These are phyloP conservation scores for Beta vulgaris DNA, from an alignment of 148 eudicot species.

Conservation along the genomic window DNA sequence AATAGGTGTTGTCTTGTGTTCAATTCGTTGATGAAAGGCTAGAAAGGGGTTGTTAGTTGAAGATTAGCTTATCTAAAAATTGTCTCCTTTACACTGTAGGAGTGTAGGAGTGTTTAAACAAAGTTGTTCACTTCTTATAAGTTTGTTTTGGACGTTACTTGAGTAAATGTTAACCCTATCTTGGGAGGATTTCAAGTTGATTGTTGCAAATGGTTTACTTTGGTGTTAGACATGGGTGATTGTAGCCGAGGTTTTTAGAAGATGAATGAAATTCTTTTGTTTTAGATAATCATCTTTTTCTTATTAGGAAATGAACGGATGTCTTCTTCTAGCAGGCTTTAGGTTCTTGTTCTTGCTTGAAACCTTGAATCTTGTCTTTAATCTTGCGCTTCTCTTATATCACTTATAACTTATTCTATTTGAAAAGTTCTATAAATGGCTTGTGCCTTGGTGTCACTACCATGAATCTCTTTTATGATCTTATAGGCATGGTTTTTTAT, in stretches of 20 bases:
- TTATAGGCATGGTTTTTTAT: not conserved
- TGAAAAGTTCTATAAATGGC: not conserved
- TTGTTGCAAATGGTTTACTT: not conserved
- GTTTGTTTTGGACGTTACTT: not conserved
- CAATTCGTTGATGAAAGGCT: not conserved
- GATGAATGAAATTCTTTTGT: not conserved
- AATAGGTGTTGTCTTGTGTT: not conserved
- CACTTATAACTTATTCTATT: no score
- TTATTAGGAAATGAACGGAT: no score
- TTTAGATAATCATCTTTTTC: no score
- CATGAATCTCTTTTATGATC: not conserved
- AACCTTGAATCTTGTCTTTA: not conserved
- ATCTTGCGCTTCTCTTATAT: not conserved
- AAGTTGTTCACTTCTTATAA: not conserved
- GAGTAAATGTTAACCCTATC: not conserved
- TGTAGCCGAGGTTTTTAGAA: not conserved
- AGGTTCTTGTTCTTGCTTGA: not conserved
- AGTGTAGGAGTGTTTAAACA: not conserved
- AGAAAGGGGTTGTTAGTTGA: not conserved
- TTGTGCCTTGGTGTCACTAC: not conserved
- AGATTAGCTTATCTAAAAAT: not conserved
- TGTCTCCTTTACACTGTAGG: no score
- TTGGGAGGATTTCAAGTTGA: not conserved
- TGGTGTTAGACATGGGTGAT: not conserved
- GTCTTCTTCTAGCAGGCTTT: not conserved